Percentiles rank a stretch among this genome's conserved stretches.
These are phyloP conservation scores for Triadica sebifera DNA, from an alignment of 345 rosid species.

Conservation along the genomic window DNA sequence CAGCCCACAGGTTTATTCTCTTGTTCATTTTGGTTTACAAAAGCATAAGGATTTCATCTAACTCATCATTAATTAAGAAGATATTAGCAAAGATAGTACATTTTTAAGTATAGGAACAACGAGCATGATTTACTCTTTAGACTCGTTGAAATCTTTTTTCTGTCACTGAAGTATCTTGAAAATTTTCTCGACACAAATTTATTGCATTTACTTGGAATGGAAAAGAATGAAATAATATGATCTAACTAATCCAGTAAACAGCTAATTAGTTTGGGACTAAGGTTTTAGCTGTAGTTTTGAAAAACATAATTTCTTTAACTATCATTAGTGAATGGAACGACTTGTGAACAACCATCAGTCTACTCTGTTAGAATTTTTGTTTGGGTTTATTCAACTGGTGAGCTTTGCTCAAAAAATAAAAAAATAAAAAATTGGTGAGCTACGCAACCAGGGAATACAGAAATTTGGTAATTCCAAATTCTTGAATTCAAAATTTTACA, in stretches of 20 bases:
- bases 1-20: neutral
- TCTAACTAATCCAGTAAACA: neutral
- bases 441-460: neutral
- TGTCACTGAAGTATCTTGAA: neutral
- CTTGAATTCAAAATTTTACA: no score
- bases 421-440: no score
- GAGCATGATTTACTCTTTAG: neutral
- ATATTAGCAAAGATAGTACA: no score
- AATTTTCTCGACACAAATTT: neutral
- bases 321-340: neutral
- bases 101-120: no score
- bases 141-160: no score
- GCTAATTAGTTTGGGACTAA: neutral
- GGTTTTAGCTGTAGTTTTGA: neutral
- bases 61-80: no score
- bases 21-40: neutral
- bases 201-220: neutral
- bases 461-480: neutral
- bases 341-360: neutral
- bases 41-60: no score
- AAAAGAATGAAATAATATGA: neutral
- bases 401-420: no score
- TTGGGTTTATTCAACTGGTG: no score
- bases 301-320: neutral
- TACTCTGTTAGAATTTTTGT: neutral